These are phyloP conservation scores for Pythium aristosporum DNA, from an alignment of 352 stramenopile species.

Conservation along the genomic window DNA sequence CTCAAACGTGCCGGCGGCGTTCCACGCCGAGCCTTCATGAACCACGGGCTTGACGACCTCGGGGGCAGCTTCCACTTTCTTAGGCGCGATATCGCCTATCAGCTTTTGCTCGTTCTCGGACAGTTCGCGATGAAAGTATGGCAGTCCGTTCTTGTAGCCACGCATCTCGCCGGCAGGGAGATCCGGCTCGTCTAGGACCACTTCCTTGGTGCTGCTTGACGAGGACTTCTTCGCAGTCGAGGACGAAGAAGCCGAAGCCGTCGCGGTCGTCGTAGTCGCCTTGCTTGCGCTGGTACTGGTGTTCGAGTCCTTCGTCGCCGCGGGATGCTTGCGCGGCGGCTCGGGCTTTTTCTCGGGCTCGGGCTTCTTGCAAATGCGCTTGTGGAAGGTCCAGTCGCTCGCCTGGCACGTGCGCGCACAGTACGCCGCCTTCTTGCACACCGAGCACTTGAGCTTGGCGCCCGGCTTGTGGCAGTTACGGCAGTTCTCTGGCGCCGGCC, in stretches of 20 bases:
- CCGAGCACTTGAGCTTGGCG: slow-evolving; percentile 84
- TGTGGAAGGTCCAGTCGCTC: slow-evolving; percentile 86
- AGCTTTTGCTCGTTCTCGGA: too few species aligned
- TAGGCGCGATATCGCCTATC: too few species aligned
- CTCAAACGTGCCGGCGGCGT: too few species aligned
- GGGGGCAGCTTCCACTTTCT: slow-evolving; percentile 17
- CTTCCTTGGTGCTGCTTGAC: too few species aligned
- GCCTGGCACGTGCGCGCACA: slow-evolving; percentile 78
- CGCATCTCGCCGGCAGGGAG: too few species aligned
- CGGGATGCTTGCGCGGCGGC: slow-evolving; percentile 30
- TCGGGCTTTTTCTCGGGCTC: slow-evolving; percentile 48
- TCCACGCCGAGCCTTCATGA: too few species aligned
- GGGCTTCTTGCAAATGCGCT: slow-evolving; percentile 86
- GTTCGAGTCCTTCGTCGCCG: slow-evolving; percentile 14
- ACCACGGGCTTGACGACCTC: slow-evolving; percentile 18
- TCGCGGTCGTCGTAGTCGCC: slow-evolving; percentile 5
- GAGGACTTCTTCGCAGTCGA: slow-evolving; percentile 22
- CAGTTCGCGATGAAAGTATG: too few species aligned
- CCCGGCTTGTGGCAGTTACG: slow-evolving; percentile 78
- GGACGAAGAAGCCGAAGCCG: background rate
- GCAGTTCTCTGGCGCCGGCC: slow-evolving; percentile 34
- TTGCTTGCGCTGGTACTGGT: background rate
- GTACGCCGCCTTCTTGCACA: slow-evolving; percentile 87
- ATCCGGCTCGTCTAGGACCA: slow-evolving; percentile 8
- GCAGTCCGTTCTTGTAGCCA: too few species aligned